Evolutionary conservation across 768 basidiomycete species (phyloP).

Genomic region (Boletellus ananas): DNA sequence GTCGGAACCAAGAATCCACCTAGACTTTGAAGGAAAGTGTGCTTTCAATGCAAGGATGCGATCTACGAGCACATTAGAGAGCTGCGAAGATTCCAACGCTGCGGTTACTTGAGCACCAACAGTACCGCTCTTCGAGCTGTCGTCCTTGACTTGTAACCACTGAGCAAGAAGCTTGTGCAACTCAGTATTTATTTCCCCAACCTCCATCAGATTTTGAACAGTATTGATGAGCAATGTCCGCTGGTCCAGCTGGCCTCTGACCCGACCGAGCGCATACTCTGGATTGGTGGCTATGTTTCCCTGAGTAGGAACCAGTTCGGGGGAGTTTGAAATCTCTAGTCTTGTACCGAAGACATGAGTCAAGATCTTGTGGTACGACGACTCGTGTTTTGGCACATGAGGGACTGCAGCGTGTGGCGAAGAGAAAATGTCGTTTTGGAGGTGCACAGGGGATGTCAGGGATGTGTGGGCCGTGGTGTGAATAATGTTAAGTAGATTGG

Average conservation of each 20-base stretch:
- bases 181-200: slow-evolving; percentile 44
- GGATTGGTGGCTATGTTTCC: slow-evolving; percentile 84
- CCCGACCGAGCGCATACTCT: slow-evolving; percentile 90
- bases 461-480: slow-evolving; percentile 37
- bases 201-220: slow-evolving; percentile 63
- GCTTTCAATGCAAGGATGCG: slow-evolving; percentile 56
- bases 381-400: slow-evolving; percentile 85
- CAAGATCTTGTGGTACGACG: slow-evolving; percentile 87
- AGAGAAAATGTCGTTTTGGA: slow-evolving; percentile 39
- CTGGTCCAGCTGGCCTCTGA: slow-evolving; percentile 76
- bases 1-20: slow-evolving; percentile 98
- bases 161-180: slow-evolving; percentile 70
- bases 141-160: slow-evolving; percentile 80
- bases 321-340: slow-evolving; percentile 83
- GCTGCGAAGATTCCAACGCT: slow-evolving; percentile 41
- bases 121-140: slow-evolving; percentile 54
- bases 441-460: slow-evolving; percentile 41
- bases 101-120: slow-evolving; percentile 57
- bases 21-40: slow-evolving; percentile 64
- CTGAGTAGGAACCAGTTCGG: slow-evolving; percentile 61
- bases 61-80: slow-evolving; percentile 43
- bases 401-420: slow-evolving; percentile 34
- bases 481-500: slow-evolving; percentile 53
- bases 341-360: slow-evolving; percentile 73
- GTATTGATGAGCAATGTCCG: slow-evolving; percentile 62